A percentile compares a stretch with the other conserved stretches of the same genome.
These are phyloP conservation scores for Ascochyta koolunga DNA, from an alignment of 2,329 filamentous ascomycete species.

Conservation along the genomic window DNA sequence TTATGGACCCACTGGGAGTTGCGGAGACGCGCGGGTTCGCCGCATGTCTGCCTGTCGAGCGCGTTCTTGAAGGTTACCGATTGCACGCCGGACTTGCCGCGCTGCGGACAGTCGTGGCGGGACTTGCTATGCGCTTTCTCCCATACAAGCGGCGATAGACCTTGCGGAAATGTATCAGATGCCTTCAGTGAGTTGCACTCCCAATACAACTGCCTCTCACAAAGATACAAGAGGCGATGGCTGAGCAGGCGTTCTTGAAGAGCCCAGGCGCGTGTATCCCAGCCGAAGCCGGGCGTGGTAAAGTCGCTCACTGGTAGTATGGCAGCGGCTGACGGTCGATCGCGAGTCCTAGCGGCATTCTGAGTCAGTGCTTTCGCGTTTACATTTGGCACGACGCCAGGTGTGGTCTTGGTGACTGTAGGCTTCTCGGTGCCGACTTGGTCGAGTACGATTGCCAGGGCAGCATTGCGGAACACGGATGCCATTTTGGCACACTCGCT, in stretches of 20 bases:
- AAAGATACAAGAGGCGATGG: conserved; percentile 40
- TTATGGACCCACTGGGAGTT: conserved; percentile 31
- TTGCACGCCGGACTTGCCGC: conserved; percentile 5
- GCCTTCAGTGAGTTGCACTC: conserved; percentile 47
- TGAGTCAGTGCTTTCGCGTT: background rate
- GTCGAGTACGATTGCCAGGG: conserved; percentile 40
- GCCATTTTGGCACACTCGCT: conserved; percentile 41
- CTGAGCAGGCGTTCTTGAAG: conserved; percentile 47
- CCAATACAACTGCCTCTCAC: conserved; percentile 46
- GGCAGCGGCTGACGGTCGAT: conserved; percentile 15
- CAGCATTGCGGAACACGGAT: conserved; percentile 43
- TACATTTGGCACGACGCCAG: background rate
- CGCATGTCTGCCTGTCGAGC: background rate
- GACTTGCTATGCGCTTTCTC: conserved; percentile 41
- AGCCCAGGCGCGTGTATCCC: conserved; percentile 46
- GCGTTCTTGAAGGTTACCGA: conserved; percentile 1
- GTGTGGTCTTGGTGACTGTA: background rate
- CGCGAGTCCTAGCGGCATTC: background rate
- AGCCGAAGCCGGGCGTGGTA: conserved; percentile 31
- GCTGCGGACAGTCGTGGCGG: conserved; percentile 3
- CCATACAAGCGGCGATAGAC: conserved; percentile 44
- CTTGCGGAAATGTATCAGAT: conserved; percentile 44
- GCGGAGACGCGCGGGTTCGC: conserved; percentile 16
- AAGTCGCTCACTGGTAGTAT: conserved; percentile 23
- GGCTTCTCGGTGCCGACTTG: conserved; percentile 13